Percentiles rank a stretch among this genome's conserved stretches.
Evolutionary conservation across 179 eudicot genomes (phyloP).

Genomic region (Heliamphora pulchella): DNA sequence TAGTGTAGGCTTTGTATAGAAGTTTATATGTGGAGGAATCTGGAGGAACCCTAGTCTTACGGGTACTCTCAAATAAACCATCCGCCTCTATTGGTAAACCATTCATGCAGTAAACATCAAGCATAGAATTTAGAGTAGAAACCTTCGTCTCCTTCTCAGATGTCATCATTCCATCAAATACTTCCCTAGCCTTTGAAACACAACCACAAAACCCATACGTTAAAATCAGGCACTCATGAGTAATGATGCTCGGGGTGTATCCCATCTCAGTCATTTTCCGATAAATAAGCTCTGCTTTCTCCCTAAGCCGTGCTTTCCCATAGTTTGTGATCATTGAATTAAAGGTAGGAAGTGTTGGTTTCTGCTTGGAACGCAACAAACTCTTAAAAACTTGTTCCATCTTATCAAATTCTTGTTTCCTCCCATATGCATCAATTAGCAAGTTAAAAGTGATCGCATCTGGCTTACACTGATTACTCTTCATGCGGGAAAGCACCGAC

Average conservation of each 20-base stretch:
- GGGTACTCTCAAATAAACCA: slow-evolving; percentile 46
- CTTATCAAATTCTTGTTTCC: slow-evolving; percentile 83
- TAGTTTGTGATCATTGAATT: slow-evolving; percentile 92
- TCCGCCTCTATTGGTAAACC: slow-evolving; percentile 75
- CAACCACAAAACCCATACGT: slow-evolving; percentile 85
- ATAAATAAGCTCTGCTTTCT: slow-evolving; percentile 67
- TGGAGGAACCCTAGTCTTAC: slow-evolving; percentile 30
- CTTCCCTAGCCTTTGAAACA: slow-evolving; percentile 66
- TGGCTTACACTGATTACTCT: slow-evolving; percentile 67
- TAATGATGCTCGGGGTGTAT: slow-evolving; percentile 60
- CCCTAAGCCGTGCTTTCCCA: slow-evolving; percentile 84
- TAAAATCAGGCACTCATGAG: slow-evolving; percentile 71
- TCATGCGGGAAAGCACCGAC: slow-evolving; percentile 64
- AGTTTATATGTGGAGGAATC: slow-evolving; percentile 81
- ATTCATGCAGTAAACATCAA: slow-evolving; percentile 84
- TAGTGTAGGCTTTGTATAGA: slow-evolving; percentile 86
- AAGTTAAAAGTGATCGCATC: slow-evolving; percentile 72
- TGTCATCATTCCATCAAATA: slow-evolving; percentile 47
- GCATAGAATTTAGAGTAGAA: slow-evolving; percentile 85
- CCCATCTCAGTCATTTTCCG: slow-evolving; percentile 64
- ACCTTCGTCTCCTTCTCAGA: slow-evolving; percentile 55
- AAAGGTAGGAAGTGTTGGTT: slow-evolving; percentile 80
- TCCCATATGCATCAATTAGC: slow-evolving; percentile 90
- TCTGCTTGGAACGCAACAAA: slow-evolving; percentile 75
- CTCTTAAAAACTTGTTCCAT: slow-evolving; percentile 95